Base-by-base conservation (phyloP, 2,329 filamentous ascomycete species). In the Aspergillus pseudotamarii region DNA sequence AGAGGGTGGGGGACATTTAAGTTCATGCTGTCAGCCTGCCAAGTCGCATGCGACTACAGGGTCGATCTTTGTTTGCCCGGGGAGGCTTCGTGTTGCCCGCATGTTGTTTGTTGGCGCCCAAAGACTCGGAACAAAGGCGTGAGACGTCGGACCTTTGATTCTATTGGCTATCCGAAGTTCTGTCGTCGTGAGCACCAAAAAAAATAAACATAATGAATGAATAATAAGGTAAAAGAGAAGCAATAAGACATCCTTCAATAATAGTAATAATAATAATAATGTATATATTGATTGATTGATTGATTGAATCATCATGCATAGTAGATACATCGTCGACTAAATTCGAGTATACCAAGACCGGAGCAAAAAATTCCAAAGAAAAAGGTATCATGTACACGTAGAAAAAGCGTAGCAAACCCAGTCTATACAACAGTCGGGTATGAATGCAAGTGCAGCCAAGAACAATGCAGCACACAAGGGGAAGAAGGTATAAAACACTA, bases 321-420 rank as follows among this genome's bases (percentile, higher is more conserved):
- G 54, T 60, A 60, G 38, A 64, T 64, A 61, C 54, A 61, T 60
- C 54, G 34, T 61, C 46, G 57, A 56, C 50, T 54, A 58, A 50
- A 55, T 55, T 57, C 57, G 57, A 66, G 59, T 63, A 57, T 38
- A 50, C 16, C 30, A 36, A 54, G 28, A 11, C 30, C 30, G 51
- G 26, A 38, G 51, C 8, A 60, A 16, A 41, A 41, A 41, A n/a
- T 8, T 60, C 60, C 64, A 66, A 69, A 60, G 67, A 55, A 66
- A 36, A 63, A 72, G 72, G 71, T 75, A 76, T 75, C 74, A 74
- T 76, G 65, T 76, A 75, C 73, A 75, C 71, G 70, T 74, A 69
- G 16, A 34, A 64, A 57, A 63, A 66, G 65, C 64, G 55, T 66
- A 61, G 63, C 59, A 46, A 64, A 63, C 63, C 66, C 64, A 58